phyloP scores from a whole-genome alignment of 768 basidiomycete species.

The Leccinum subgranulosum region DNA sequence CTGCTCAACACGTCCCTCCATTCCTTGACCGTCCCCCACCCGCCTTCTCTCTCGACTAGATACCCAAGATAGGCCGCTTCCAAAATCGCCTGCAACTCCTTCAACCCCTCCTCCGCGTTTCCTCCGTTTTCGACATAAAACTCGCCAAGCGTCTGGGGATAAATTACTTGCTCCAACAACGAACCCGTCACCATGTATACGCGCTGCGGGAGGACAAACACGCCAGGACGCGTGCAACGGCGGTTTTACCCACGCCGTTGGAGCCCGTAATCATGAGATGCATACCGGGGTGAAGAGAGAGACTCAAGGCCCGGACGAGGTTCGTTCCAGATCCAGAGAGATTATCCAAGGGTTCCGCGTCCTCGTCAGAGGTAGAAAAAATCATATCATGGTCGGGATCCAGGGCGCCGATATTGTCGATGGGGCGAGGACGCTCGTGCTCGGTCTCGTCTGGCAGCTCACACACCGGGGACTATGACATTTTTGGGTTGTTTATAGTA shows the following conservation, averaged over 20 bases:
- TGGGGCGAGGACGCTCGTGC: too few species aligned
- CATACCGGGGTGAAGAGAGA: conserved; percentile 66
- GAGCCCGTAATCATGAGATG: conserved; percentile 93
- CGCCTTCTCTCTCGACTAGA: conserved; percentile 83
- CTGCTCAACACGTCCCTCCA: conserved; percentile 90
- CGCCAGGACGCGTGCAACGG: conserved; percentile 76
- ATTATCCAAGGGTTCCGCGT: conserved; percentile 10
- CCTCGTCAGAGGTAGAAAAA: conserved; percentile 12
- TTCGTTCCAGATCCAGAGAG: conserved; percentile 29
- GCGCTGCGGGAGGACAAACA: conserved; percentile 89
- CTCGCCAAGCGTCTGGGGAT: conserved; percentile 70
- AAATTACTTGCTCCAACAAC: conserved; percentile 90
- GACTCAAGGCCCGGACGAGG: conserved; percentile 67
- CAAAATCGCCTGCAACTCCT: conserved; percentile 73
- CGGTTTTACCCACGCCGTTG: conserved; percentile 90
- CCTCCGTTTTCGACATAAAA: conserved; percentile 60
- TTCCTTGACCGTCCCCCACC: conserved; percentile 86
- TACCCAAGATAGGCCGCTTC: conserved; percentile 82
- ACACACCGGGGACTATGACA: too few species aligned
- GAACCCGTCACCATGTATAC: conserved; percentile 90
- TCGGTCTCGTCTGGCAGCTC: too few species aligned
- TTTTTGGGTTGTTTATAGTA: too few species aligned
- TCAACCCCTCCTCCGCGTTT: conserved; percentile 46
- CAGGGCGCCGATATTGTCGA: too few species aligned
- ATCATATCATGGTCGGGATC: too few species aligned